Conservation (phyloP, 2,329 filamentous ascomycete species). For the Helminthosporium solani region DNA sequence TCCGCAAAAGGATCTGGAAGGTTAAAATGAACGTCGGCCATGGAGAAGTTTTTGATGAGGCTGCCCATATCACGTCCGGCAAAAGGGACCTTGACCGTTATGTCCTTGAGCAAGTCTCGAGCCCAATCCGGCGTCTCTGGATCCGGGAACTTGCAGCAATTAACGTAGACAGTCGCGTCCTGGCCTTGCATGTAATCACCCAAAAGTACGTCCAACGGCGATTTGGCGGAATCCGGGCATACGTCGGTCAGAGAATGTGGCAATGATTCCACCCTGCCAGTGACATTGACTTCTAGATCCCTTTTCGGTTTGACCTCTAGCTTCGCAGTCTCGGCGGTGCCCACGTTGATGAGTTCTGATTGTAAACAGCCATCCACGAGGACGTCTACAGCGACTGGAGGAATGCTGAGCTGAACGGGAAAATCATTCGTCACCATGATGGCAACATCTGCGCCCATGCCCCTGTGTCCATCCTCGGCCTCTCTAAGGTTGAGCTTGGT, state of each 20-base stretch:
- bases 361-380: slow-evolving; percentile 78
- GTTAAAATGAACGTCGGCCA: slow-evolving; percentile 81
- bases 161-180: slow-evolving; percentile 77
- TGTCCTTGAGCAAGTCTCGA: slow-evolving; percentile 72
- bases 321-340: slow-evolving; percentile 68
- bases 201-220: slow-evolving; percentile 81
- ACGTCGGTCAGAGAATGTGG: slow-evolving; percentile 69
- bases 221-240: slow-evolving; percentile 76
- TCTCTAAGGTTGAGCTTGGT: slow-evolving; percentile 78
- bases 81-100: slow-evolving; percentile 82
- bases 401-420: slow-evolving; percentile 73
- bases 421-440: slow-evolving; percentile 73
- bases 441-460: slow-evolving; percentile 78
- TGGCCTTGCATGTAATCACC: slow-evolving; percentile 79
- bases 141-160: slow-evolving; percentile 68
- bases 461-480: slow-evolving; percentile 56
- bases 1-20: slow-evolving; percentile 79
- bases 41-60: slow-evolving; percentile 82
- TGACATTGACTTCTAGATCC: slow-evolving; percentile 67
- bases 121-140: slow-evolving; percentile 79
- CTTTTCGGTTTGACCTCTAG: slow-evolving; percentile 68
- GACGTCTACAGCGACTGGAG: slow-evolving; percentile 79
- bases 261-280: slow-evolving; percentile 70
- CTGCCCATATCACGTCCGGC: slow-evolving; percentile 79
- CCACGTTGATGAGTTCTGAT: slow-evolving; percentile 74